phyloP scores from a whole-genome alignment of 805 yeast species.

The Ascoidea asiatica region DNA sequence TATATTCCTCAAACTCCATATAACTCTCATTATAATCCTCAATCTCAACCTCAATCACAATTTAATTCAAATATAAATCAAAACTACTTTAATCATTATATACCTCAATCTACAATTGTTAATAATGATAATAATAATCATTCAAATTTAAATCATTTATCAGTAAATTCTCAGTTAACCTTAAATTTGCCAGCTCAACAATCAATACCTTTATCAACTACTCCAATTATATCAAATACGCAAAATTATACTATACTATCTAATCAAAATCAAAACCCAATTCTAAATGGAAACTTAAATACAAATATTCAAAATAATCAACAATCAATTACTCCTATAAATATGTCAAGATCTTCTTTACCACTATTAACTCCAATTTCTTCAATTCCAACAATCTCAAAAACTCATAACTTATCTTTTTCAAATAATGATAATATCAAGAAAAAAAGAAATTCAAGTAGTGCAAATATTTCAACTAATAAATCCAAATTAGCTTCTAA shows the following conservation, averaged over 20 bases:
- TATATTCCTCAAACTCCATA: not conserved
- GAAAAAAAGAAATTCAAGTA: not conserved
- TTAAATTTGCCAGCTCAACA: too few species aligned
- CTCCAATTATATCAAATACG: not conserved
- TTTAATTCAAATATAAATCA: too few species aligned
- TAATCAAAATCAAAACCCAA: not conserved
- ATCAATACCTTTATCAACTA: too few species aligned
- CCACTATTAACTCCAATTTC: not conserved
- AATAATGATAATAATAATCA: too few species aligned
- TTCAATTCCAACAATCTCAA: not conserved
- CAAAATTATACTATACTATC: not conserved
- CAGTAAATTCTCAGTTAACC: too few species aligned
- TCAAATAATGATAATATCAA: not conserved
- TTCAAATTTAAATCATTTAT: too few species aligned
- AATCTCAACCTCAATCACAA: too few species aligned
- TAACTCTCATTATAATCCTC: too few species aligned
- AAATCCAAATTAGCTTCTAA: not conserved
- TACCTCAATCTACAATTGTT: too few species aligned
- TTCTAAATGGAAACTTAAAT: not conserved
- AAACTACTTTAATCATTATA: too few species aligned
- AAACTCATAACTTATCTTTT: too few species aligned
- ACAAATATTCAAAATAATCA: not conserved
- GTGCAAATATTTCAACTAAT: not conserved
- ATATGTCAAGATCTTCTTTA: not conserved
- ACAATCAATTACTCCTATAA: not conserved